These are phyloP conservation scores for Endothia cerciana DNA, from an alignment of 2,329 filamentous ascomycete species.

Conservation along the genomic window DNA sequence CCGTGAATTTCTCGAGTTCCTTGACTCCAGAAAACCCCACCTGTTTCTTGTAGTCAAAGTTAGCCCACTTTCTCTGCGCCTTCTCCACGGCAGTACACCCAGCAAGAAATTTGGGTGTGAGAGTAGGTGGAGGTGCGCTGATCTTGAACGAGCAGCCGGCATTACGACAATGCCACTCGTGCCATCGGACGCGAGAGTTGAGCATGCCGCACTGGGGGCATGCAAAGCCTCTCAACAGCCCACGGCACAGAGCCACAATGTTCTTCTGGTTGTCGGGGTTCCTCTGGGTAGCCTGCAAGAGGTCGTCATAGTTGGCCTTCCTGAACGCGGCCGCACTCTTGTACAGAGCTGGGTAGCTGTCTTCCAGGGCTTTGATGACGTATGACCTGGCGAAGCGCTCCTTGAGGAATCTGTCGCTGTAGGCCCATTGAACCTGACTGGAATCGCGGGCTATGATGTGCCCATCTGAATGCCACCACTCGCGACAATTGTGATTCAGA, in stretches of 20 bases:
- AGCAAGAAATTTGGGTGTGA: background rate
- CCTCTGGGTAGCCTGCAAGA: background rate
- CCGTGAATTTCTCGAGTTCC: background rate
- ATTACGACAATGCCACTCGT: slow-evolving; percentile 17
- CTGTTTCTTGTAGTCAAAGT: background rate
- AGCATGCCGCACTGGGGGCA: slow-evolving; percentile 13
- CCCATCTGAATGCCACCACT: slow-evolving; percentile 4
- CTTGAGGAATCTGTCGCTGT: background rate
- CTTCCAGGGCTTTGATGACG: background rate
- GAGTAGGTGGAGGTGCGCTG: slow-evolving; percentile 1
- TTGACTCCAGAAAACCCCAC: no score
- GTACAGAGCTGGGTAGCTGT: slow-evolving; percentile 3
- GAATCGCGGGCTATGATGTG: background rate
- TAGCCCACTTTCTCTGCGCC: background rate
- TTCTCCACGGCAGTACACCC: background rate
- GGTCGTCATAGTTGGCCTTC: background rate
- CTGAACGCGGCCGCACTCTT: background rate
- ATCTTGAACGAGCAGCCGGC: background rate
- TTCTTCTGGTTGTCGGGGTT: background rate
- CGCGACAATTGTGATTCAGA: background rate
- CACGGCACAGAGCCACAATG: slow-evolving; percentile 7
- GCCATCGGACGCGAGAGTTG: background rate
- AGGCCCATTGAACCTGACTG: background rate
- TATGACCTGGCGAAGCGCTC: slow-evolving; percentile 8
- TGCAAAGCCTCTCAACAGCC: slow-evolving; percentile 4